A percentile compares a stretch with the other conserved stretches of the same genome.
Conservation (phyloP, 2,329 filamentous ascomycete species). For the Juglanconis sp. region DNA sequence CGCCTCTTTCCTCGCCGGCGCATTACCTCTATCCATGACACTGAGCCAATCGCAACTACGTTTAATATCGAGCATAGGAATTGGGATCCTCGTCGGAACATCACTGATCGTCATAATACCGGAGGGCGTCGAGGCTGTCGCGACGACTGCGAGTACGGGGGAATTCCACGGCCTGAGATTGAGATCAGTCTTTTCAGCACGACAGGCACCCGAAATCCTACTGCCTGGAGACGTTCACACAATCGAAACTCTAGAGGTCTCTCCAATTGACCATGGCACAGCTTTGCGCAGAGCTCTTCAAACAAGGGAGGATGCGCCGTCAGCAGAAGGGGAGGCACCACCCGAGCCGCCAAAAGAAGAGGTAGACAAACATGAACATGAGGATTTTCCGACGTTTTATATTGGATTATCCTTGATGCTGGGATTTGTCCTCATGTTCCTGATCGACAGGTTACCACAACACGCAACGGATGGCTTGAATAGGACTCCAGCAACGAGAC, state of each 20-base stretch:
- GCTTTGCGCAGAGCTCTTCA: slow-evolving; percentile 6
- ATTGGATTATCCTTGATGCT: slow-evolving; percentile 83
- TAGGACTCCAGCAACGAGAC: slow-evolving; percentile 65
- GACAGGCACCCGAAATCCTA: not conserved
- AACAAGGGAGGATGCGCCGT: slow-evolving; percentile 29
- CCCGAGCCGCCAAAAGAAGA: slow-evolving; percentile 18
- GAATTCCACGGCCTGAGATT: slow-evolving; percentile 30
- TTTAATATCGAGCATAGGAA: slow-evolving; percentile 85
- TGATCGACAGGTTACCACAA: slow-evolving; percentile 81
- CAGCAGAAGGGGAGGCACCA: slow-evolving; percentile 19
- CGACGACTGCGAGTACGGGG: slow-evolving; percentile 49
- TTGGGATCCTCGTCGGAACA: slow-evolving; percentile 91
- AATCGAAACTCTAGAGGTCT: not conserved
- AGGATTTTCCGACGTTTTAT: slow-evolving; percentile 64
- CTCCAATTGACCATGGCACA: not conserved
- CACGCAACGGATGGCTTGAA: slow-evolving; percentile 66
- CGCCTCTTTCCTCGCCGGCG: slow-evolving; percentile 83
- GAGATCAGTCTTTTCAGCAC: slow-evolving; percentile 13
- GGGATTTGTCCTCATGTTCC: slow-evolving; percentile 95
- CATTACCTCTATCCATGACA: slow-evolving; percentile 83
- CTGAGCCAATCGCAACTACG: slow-evolving; percentile 84
- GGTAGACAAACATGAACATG: slow-evolving; percentile 31
- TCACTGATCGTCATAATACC: slow-evolving; percentile 97
- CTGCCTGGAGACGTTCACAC: slow-evolving; percentile 3
- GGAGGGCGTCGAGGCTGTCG: slow-evolving; percentile 89